Evolutionary conservation across 306 rosid species (phyloP), one percentile per base, ranked within the genome.

Genomic region (Lupinus albus): DNA sequence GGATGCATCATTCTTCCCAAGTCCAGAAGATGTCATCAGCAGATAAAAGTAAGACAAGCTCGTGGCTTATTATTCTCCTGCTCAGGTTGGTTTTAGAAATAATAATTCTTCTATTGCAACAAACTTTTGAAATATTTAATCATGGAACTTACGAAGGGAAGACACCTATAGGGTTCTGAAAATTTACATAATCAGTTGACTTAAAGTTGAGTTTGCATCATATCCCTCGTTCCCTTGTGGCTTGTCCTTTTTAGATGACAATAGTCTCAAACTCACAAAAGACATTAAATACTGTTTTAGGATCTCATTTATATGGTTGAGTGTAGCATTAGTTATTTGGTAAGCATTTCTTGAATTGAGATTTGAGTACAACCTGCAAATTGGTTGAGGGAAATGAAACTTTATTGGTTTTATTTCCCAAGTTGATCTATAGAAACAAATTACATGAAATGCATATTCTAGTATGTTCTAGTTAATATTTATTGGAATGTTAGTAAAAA

Each of bases 1-100:
- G 59, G 50, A 44, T 67, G 59, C 69, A 33, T 53, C 45, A 52
- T 45, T 52, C 67, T 44, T 72, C 64, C 44, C 67, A 42, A 61
- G 21, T 50, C 60, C n/a, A 25, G 48, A 48, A 53, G 52, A 48
- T 50, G 71, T 13, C 20, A 46, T 32, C 49, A 10, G 48, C 14
- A 41, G 61, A 76, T 48, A 28, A 70, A 70, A 47, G n/a, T 33
- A 48, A 68, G 56, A 56, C 51, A 13, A 64, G 32, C 57, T 77
- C 50, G 11, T 17, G 41, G 44, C 11, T 49, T 51, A 6, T 13
- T 58, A 42, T 32, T 36, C 49, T 65, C 20, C 41, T 50, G 20
- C 64, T 36, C 59, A 57, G 64, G 66, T 72, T 65, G 61, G 46
- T 45, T 51, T 56, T 61, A 46, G 32, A 58, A 64, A 42, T 49